Evolutionary conservation across 805 yeast genomes (phyloP).

Genomic region (Lachancea fermentati): DNA sequence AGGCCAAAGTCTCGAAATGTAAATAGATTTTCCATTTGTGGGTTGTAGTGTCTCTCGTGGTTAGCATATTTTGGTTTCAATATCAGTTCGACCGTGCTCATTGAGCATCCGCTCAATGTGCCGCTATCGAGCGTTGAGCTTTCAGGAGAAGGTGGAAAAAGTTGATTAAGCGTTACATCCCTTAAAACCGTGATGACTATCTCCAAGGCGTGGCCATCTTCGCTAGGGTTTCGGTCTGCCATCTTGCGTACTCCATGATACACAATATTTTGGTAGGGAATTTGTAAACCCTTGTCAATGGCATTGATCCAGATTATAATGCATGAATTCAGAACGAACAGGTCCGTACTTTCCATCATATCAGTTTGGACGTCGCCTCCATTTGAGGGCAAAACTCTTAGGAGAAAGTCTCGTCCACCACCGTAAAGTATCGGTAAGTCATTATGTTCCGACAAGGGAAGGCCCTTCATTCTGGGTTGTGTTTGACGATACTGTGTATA

Average conservation of each 20-base stretch:
- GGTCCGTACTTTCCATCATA: slow-evolving; percentile 24
- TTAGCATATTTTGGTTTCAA: slow-evolving; percentile 34
- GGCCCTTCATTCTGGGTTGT: slow-evolving; percentile 23
- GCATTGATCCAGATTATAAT: slow-evolving; percentile 37
- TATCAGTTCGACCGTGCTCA: slow-evolving; percentile 29
- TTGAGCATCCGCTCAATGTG: slow-evolving; percentile 5
- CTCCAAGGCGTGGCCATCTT: slow-evolving; percentile 27
- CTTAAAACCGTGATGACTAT: slow-evolving; percentile 25
- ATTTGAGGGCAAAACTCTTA: slow-evolving; percentile 16
- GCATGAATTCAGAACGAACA: slow-evolving; percentile 35
- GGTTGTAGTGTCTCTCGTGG: slow-evolving; percentile 34
- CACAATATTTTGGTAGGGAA: slow-evolving; percentile 31
- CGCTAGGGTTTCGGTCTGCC: slow-evolving; percentile 3
- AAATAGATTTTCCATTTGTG: slow-evolving; percentile 33
- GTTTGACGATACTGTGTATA: slow-evolving; percentile 26
- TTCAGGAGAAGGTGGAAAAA: slow-evolving; percentile 16
- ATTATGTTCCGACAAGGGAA: slow-evolving; percentile 11
- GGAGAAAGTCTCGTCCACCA: slow-evolving; percentile 37
- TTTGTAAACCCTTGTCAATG: slow-evolving; percentile 33
- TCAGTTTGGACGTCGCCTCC: slow-evolving; percentile 7
- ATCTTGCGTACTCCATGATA: slow-evolving; percentile 28
- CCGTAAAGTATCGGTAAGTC: slow-evolving; percentile 35
- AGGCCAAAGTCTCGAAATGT: slow-evolving; percentile 35
- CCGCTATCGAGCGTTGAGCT: slow-evolving; percentile 1
- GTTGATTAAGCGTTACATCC: slow-evolving; percentile 20